Evolutionary conservation across 2,329 filamentous ascomycete species (phyloP).

Genomic region (Colletotrichum lindemuthianum): DNA sequence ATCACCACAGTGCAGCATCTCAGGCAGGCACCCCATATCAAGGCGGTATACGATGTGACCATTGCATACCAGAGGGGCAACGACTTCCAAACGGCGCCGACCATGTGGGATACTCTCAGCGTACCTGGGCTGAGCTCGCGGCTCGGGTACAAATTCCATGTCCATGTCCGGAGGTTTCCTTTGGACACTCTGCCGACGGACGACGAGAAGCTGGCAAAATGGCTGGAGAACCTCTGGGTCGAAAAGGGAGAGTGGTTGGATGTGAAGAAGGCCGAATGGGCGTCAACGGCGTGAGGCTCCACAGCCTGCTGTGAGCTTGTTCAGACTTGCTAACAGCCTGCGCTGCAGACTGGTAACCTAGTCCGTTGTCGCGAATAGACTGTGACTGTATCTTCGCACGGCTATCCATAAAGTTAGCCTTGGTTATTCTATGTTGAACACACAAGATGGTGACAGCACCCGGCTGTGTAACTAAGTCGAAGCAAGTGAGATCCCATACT

Average conservation of each 20-base stretch:
- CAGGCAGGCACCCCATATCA: slow-evolving; percentile 59
- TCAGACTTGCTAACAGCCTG: too few species aligned
- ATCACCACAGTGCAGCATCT: slow-evolving; percentile 67
- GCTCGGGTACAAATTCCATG: slow-evolving; percentile 58
- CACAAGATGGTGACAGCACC: too few species aligned
- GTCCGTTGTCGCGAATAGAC: too few species aligned
- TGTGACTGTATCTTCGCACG: too few species aligned
- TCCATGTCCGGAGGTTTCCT: slow-evolving; percentile 59
- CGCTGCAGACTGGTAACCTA: too few species aligned
- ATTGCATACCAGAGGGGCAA: slow-evolving; percentile 61
- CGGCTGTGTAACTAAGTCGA: too few species aligned
- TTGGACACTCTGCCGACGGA: slow-evolving; percentile 58
- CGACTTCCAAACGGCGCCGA: slow-evolving; percentile 57
- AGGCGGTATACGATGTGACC: slow-evolving; percentile 65
- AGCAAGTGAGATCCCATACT: too few species aligned
- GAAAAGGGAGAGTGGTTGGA: slow-evolving; percentile 64
- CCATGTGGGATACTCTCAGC: slow-evolving; percentile 64
- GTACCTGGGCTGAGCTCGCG: slow-evolving; percentile 50
- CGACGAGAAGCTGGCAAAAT: slow-evolving; percentile 60
- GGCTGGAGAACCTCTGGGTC: slow-evolving; percentile 63
- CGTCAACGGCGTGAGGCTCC: slow-evolving; percentile 24
- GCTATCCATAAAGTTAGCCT: too few species aligned
- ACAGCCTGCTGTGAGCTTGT: too few species aligned
- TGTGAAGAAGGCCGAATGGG: slow-evolving; percentile 53
- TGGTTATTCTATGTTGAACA: too few species aligned